Evolutionary conservation across 2,329 filamentous ascomycete species (phyloP), one percentile per base, ranked within the genome.

Genomic region (Cladosporium sp.): DNA sequence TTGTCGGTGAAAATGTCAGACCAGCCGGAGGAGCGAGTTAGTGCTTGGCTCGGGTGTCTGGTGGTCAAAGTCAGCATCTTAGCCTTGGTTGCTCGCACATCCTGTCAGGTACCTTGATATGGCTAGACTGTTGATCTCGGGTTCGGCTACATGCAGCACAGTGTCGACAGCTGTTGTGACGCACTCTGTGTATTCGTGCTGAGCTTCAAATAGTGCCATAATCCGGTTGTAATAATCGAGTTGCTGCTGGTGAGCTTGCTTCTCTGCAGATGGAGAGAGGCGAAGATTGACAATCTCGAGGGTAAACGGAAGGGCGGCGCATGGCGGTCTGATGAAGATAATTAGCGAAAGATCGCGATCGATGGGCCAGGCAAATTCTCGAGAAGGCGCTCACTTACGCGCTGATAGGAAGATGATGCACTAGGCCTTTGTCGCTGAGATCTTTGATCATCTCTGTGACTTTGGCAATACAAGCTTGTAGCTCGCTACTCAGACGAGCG

Each of bases 371-470:
- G 5, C 51, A 14, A 14, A 8, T 25, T 8, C 18, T 21, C 39
- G 18, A 32, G 1, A 32, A 23, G 26, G 18, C 28, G 30, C 4
- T 7, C n/a, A 54, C 51, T 54, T 54, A 54, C 51, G 51, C 51
- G 51, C 51, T 54, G 16, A 30, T 54, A 1, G 51, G 51, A 13
- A 54, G 30, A 21, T 54, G 51, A 32, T 54, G 51, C 4, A 32
- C 51, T 6, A 54, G 51, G 6, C 51, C 51, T 32, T 54, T 54
- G 51, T 54, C 51, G 26, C 51, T 54, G 7, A 54, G 25, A 6
- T 21, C 28, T 54, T 28, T 54, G 51, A 54, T 54, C 51, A 54
- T 54, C 30, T 54, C 51, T 30, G 51, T 54, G 11, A 54, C 26
- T 54, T 30, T 54, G 0, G 51, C 18, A 14, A 54, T 54, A 4